Conservation (phyloP, 495 filamentous ascomycete genomes). For the Talaromyces wortmannii region DNA sequence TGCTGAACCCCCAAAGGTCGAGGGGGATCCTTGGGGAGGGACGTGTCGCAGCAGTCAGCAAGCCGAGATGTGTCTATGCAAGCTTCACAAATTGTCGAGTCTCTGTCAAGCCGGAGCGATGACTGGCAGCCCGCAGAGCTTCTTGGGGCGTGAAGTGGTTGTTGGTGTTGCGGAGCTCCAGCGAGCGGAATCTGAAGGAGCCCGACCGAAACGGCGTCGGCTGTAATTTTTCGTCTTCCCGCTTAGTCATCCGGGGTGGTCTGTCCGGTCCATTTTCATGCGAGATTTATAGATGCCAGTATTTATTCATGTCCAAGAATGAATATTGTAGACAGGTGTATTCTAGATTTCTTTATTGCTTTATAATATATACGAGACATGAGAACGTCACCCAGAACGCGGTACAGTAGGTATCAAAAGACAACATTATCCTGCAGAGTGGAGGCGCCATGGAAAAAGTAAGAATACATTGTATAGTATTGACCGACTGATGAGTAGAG, state of each 20-base stretch:
- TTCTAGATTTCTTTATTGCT: not conserved
- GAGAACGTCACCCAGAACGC: not conserved
- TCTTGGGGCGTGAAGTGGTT: constrained; percentile 1
- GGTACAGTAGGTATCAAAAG: not conserved
- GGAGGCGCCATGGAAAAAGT: not conserved
- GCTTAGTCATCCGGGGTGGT: constrained; percentile 14
- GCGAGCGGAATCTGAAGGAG: constrained; percentile 16
- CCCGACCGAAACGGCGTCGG: constrained; percentile 14
- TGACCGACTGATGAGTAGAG: not conserved
- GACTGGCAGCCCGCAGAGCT: not conserved
- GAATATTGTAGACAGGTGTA: too few species aligned
- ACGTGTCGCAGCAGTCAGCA: too few species aligned
- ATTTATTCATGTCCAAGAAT: too few species aligned
- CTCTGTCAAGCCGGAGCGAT: too few species aligned
- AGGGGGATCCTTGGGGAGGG: constrained; percentile 9
- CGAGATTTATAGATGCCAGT: not conserved
- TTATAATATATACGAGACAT: not conserved
- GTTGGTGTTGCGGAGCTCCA: constrained; percentile 13
- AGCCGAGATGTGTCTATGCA: too few species aligned
- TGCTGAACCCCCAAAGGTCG: constrained; percentile 27
- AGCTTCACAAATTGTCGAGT: too few species aligned
- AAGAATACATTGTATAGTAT: not conserved
- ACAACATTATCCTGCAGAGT: not conserved
- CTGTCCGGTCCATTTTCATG: constrained; percentile 5
- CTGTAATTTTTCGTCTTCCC: constrained; percentile 15